phyloP scores from a whole-genome alignment of 192 early-diverging fungal species.

The Backusella liffmaniae region DNA sequence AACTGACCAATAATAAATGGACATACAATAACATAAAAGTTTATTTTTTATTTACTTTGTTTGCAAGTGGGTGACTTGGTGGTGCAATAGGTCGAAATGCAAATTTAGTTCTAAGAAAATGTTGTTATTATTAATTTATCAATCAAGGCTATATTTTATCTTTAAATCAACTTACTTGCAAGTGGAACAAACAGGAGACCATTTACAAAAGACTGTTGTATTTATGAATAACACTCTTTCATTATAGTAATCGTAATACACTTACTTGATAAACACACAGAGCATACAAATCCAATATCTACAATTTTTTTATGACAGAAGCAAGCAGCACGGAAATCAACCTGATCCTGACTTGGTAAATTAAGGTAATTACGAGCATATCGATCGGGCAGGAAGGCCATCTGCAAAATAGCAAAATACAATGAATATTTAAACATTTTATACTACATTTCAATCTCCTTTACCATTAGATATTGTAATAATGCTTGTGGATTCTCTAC shows the following conservation, averaged over 20 bases:
- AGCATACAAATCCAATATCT: constrained; percentile 96
- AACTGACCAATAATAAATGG: constrained; percentile 11
- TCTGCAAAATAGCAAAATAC: constrained; percentile 37
- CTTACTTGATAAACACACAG: constrained; percentile 93
- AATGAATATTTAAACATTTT: neutral
- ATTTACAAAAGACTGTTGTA: constrained; percentile 60
- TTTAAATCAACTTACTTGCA: constrained; percentile 53
- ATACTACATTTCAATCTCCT: neutral
- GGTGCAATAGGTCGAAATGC: constrained; percentile 52
- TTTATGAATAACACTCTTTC: neutral
- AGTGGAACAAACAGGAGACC: constrained; percentile 74
- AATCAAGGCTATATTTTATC: neutral
- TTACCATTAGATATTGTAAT: constrained; percentile 86
- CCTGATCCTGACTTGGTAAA: constrained; percentile 72
- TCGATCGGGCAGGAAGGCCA: constrained; percentile 79
- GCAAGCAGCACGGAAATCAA: constrained; percentile 94
- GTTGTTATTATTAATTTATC: neutral
- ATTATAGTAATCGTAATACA: neutral
- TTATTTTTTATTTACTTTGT: constrained; percentile 7
- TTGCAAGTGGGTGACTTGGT: neutral
- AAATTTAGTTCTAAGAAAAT: constrained; percentile 59
- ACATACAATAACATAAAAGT: neutral
- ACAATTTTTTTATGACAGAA: constrained; percentile 96
- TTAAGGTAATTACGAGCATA: constrained; percentile 70
- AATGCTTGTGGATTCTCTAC: constrained; percentile 68